Evolutionary conservation across 73 alveolate genomes (phyloP).

Genomic region (Tetrahymena elliotti): DNA sequence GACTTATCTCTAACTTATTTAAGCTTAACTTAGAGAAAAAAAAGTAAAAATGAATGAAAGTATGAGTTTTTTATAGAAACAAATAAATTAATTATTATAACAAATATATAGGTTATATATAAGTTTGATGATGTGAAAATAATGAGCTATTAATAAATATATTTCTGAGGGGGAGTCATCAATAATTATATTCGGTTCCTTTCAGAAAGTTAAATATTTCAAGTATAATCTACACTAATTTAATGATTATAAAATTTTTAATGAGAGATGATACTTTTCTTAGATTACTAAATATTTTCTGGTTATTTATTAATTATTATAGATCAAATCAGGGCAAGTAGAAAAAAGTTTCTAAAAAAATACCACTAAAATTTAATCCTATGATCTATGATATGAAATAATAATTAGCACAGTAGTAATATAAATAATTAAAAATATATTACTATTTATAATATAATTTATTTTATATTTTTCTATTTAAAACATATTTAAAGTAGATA

Average conservation of each 20-base stretch:
- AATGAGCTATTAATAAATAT: neutral
- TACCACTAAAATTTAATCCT: neutral
- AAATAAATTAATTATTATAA: no score
- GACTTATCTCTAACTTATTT: neutral
- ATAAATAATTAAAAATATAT: no score
- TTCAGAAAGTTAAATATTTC: neutral
- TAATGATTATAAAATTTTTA: neutral
- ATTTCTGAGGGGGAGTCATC: neutral
- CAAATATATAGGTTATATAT: no score
- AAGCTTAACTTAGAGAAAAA: no score
- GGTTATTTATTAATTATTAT: no score
- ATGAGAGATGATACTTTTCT: neutral
- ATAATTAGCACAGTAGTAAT: neutral
- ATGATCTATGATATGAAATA: neutral
- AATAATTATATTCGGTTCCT: no score
- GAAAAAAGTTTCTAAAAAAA: neutral
- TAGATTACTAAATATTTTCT: no score
- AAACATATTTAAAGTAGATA: no score
- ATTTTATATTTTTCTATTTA: no score
- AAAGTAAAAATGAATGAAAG: neutral
- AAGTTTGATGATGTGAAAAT: no score
- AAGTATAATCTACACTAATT: neutral
- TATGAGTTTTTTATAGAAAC: neutral
- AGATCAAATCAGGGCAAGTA: neutral
- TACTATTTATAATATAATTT: neutral